Evolutionary conservation across 2,329 filamentous ascomycete genomes (phyloP).

Genomic region (Penicillium paneum): DNA sequence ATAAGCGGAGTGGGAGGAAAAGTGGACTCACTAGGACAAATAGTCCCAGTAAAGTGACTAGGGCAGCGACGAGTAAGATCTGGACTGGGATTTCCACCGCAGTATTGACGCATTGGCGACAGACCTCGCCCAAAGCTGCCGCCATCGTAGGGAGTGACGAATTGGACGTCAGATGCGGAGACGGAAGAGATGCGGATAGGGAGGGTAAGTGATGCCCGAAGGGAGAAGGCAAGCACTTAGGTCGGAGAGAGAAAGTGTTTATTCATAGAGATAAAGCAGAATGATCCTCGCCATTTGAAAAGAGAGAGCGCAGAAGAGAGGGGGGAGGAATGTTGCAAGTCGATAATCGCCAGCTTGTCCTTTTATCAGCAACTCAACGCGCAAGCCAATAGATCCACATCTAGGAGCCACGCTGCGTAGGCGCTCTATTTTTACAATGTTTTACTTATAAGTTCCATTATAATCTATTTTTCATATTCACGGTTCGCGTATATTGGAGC

Average conservation of each 20-base stretch:
- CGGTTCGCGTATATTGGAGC: not conserved
- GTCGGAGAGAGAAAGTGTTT: not conserved
- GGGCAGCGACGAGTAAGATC: constrained; percentile 29
- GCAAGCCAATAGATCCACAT: constrained; percentile 19
- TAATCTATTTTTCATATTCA: not conserved
- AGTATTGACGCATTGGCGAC: constrained; percentile 33
- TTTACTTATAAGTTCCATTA: not conserved
- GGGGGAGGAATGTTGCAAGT: constrained; percentile 5
- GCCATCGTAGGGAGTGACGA: constrained; percentile 23
- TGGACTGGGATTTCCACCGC: constrained; percentile 28
- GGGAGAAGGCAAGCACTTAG: constrained; percentile 12
- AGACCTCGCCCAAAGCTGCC: constrained; percentile 28
- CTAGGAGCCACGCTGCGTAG: constrained; percentile 5
- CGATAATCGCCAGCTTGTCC: constrained; percentile 27
- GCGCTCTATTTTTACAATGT: not conserved
- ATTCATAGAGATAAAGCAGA: constrained; percentile 4
- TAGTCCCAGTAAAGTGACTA: constrained; percentile 31
- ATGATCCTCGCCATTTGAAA: not conserved
- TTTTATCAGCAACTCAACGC: constrained; percentile 24
- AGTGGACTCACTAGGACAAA: constrained; percentile 34
- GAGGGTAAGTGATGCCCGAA: constrained; percentile 13
- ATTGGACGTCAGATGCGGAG: constrained; percentile 2
- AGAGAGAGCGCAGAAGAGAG: not conserved
- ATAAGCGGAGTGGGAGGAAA: not conserved
- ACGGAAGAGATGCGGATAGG: constrained; percentile 7